Evolutionary conservation across 257 asterid species (phyloP).

Genomic region (Gentiana straminea): DNA sequence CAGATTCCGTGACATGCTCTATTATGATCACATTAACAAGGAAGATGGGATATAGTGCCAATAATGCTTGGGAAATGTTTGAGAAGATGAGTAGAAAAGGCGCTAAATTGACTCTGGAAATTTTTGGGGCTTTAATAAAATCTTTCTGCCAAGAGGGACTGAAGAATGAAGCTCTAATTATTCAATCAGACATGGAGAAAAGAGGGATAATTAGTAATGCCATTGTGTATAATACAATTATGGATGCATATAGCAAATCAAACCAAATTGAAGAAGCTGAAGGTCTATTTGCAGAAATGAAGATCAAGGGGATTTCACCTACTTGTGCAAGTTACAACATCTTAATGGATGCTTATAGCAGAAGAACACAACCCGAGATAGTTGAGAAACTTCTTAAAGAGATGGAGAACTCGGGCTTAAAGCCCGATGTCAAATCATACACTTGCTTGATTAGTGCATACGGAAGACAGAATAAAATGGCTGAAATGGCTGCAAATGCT

Average conservation of each 20-base stretch:
- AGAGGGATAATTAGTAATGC: constrained; percentile 68
- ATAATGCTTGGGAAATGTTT: constrained; percentile 73
- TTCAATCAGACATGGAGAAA: constrained; percentile 81
- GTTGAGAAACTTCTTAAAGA: constrained; percentile 72
- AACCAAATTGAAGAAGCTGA: constrained; percentile 82
- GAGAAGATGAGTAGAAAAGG: constrained; percentile 59
- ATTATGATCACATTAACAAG: constrained; percentile 78
- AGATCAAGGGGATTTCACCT: constrained; percentile 50
- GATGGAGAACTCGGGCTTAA: constrained; percentile 58
- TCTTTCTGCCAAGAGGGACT: constrained; percentile 88
- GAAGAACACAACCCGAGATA: constrained; percentile 73
- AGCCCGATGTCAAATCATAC: constrained; percentile 75
- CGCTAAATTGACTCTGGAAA: constrained; percentile 75
- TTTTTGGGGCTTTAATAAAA: constrained; percentile 73
- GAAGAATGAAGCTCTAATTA: constrained; percentile 67
- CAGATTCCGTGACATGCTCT: constrained; percentile 79
- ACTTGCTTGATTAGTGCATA: constrained; percentile 87
- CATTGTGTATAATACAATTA: constrained; percentile 62
- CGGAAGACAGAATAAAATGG: constrained; percentile 70
- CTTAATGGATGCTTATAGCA: constrained; percentile 83
- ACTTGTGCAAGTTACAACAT: constrained; percentile 66
- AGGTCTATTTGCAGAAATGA: constrained; percentile 87
- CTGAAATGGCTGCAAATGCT: constrained; percentile 82
- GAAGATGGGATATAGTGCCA: constrained; percentile 59
- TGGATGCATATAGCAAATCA: constrained; percentile 74